Evolutionary conservation across 495 filamentous ascomycete species (phyloP), one percentile per base, ranked within the genome.

Genomic region (Cryomyces antarcticus): DNA sequence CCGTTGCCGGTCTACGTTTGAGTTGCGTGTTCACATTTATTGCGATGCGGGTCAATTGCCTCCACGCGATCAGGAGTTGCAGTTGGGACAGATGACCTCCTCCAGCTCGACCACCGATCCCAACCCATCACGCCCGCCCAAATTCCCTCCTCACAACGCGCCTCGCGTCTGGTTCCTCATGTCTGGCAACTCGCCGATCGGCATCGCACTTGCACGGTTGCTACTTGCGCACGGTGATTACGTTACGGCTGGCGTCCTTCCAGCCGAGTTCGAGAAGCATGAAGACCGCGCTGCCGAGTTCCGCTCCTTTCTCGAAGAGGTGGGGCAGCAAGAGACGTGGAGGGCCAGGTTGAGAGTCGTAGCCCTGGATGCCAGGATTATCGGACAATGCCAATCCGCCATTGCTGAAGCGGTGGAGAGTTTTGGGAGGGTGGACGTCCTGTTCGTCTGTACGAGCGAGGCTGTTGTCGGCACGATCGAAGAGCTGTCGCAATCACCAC

Each of bases 391-490:
- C 51, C 86, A 93, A 55, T 79, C 84, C 38, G 82, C 85, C 7
- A 69, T 96, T 41, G 87, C 89, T 41, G 78, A 93, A 57, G 80
- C 82, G 12, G 74, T 88, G 17, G 71, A 79, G 42, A 68, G 73
- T 3, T 97, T 92, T 64, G 85, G 86, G 24, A 71, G 75, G 43
- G 70, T 96, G 30, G 89, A 97, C 57, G 84, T 95, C 37, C 60
- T 95, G 43, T 68, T 95, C 31, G 88, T 82, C 58, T 89, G 82
- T 60, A 80, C 78, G 38, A 85, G 77, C 52, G 82, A 93, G 73
- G 83, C 84, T 41, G 71, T 94, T 27, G 71, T 95, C 31, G 89
- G 89, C 46, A 82, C 87, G 9, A 78, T 97, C 9, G 89, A 97
- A 57, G 89, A 97, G 58, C 68, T 95, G 27, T 73, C 74, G 5